Conservation (phyloP, 305 asterid genomes). For the Lippia alba region DNA sequence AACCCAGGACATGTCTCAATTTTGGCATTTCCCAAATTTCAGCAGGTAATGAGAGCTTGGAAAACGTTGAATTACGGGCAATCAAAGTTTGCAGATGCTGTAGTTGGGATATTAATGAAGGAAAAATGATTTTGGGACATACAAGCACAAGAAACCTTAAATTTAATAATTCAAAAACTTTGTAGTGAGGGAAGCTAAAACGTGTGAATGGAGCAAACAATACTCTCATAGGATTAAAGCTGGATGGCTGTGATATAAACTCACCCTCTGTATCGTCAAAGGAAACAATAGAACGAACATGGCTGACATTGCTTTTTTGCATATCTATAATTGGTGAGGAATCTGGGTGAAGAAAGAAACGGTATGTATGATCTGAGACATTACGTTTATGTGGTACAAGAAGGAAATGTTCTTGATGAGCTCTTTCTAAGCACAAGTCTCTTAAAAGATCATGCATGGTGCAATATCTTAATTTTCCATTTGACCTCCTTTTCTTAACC, state of each 20-base stretch:
- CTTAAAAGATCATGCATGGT: too few relatives aligned
- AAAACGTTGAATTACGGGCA: background rate
- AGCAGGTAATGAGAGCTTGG: too few relatives aligned
- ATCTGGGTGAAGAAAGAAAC: background rate
- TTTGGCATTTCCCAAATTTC: slow-evolving; percentile 3
- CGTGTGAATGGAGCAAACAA: background rate
- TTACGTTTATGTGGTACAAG: background rate
- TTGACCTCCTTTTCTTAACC: too few relatives aligned
- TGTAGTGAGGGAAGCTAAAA: background rate
- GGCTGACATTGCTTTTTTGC: background rate
- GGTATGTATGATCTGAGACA: too few relatives aligned
- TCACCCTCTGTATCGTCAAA: too few relatives aligned
- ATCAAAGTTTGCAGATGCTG: slow-evolving; percentile 14
- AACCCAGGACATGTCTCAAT: background rate
- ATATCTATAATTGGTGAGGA: background rate
- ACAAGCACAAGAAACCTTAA: background rate
- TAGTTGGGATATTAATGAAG: background rate
- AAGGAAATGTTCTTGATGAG: background rate
- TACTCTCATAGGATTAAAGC: background rate
- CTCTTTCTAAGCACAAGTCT: slow-evolving; percentile 1
- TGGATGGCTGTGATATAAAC: background rate
- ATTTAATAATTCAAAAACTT: background rate
- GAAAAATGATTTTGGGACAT: background rate
- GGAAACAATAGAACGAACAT: background rate
- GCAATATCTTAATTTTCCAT: too few relatives aligned